Conservation (phyloP, 140 eudicot species). For the Oenanthe javanica region DNA sequence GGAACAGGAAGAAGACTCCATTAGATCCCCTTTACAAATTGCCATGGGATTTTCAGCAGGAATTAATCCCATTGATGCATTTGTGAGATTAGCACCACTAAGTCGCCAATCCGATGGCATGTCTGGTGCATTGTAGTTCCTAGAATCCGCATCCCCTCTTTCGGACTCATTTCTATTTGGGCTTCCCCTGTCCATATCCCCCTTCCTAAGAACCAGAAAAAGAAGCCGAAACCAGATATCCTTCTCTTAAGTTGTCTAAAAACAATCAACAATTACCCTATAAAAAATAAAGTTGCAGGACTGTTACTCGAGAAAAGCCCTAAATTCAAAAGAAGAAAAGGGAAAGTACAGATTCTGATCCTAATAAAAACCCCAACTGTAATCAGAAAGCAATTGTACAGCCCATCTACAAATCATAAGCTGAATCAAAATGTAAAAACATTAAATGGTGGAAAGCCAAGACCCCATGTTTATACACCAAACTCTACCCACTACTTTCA, state of each 20-base stretch:
- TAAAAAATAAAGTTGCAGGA: slow-evolving; percentile 9
- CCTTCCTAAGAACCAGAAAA: slow-evolving; percentile 10
- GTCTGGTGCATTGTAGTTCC: slow-evolving; percentile 44
- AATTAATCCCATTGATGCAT: slow-evolving; percentile 53
- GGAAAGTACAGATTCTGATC: slow-evolving; percentile 1
- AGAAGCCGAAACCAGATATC: slow-evolving; percentile 19
- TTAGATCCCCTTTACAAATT: slow-evolving; percentile 21
- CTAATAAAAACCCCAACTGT: background rate
- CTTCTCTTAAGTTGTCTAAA: slow-evolving; percentile 2
- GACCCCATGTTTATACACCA: background rate
- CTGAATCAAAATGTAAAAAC: slow-evolving; percentile 22
- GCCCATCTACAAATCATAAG: slow-evolving; percentile 33
- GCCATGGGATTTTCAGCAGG: slow-evolving; percentile 34
- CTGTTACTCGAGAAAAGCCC: slow-evolving; percentile 21
- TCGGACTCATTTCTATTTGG: slow-evolving; percentile 53
- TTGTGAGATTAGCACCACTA: slow-evolving; percentile 28
- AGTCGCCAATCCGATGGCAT: slow-evolving; percentile 55
- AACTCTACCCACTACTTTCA: slow-evolving; percentile 13
- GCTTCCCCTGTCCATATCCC: slow-evolving; percentile 25
- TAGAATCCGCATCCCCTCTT: slow-evolving; percentile 41
- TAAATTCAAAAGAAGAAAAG: slow-evolving; percentile 11
- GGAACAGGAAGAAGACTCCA: slow-evolving; percentile 47
- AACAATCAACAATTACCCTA: slow-evolving; percentile 6
- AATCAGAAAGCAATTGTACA: background rate
- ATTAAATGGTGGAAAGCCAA: background rate